Evolutionary conservation across 768 basidiomycete genomes (phyloP), one percentile per base, ranked within the genome.

Genomic region (Panaeolus cyanescens): DNA sequence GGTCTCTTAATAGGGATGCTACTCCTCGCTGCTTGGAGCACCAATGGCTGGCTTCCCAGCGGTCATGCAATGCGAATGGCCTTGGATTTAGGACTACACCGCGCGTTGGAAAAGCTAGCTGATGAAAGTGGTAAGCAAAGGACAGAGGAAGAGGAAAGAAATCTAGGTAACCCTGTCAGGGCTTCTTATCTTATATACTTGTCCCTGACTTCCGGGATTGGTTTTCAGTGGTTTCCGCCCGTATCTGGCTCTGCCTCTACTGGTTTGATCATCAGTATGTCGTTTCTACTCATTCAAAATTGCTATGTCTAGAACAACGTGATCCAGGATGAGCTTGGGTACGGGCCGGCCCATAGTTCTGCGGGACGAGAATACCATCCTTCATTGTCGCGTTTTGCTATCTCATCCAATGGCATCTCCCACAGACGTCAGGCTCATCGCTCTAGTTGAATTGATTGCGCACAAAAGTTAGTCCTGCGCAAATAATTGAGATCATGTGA

Each of bases 11-110:
- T 64, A 93, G 94, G 93, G 8, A 96, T 95, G 93, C 77, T 96
- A 10, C 80, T 98, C 31, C 80, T 97, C 50, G 92, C 94, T 30
- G 93, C 95, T 5, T 96, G 94, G 93, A 92, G 90, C 69, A 93
- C 94, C 34, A 94, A 95, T 64, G 95, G 94, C 0, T 98, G 94
- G 93, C 82, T 98, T 50, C 94, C 95, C 8, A 91, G 92, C 67
- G 96, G 96, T 2, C 96, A 98, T 70, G 96, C 96, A 5, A 89
- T 97, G 87, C 87, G 96, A 56, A 96, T 96, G 93, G 95, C 93
- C 20, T 78, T 96, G 57, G 95, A 97, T 71, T 88, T 98, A 56
- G 94, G 95, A 32, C 81, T 98, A 20, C 94, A 98, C 72, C 89
- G 92, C 42, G 96, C 96, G 9, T 75, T 97, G 42, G 95, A 96